Evolutionary conservation across 192 early-diverging fungal genomes (phyloP).

Genomic region (Spizellomyces sp.): DNA sequence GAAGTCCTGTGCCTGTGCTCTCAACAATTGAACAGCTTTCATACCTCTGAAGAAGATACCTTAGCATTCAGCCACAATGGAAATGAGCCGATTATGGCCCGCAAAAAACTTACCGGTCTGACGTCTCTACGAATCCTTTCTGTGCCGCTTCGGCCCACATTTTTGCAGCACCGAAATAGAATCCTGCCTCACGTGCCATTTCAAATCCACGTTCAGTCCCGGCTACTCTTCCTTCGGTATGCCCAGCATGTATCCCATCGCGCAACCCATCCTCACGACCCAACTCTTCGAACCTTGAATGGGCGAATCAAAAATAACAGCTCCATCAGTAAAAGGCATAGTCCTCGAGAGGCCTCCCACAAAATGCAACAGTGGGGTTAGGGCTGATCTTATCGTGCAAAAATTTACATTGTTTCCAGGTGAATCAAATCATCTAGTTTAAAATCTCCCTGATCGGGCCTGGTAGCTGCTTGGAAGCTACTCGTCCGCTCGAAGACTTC

Average conservation of each 20-base stretch:
- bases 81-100: background rate
- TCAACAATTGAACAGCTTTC: constrained; percentile 17
- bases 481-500: constrained; percentile 24
- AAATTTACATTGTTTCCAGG: constrained; percentile 35
- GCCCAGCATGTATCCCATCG: constrained; percentile 27
- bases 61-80: background rate
- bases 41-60: background rate
- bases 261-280: constrained; percentile 36
- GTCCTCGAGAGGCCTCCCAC: background rate
- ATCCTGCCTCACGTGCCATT: constrained; percentile 30
- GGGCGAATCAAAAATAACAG: background rate
- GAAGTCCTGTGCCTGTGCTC: constrained; percentile 16
- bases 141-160: background rate
- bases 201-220: constrained; percentile 22
- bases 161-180: constrained; percentile 29
- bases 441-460: constrained; percentile 1
- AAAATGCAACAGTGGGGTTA: background rate
- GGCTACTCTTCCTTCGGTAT: constrained; percentile 19
- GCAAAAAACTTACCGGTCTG: background rate
- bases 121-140: background rate
- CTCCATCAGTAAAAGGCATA: background rate
- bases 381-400: background rate
- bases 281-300: constrained; percentile 34
- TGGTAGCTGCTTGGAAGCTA: background rate
- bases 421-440: constrained; percentile 33